These are phyloP conservation scores for Nakaseomyces nivariensis DNA, from an alignment of 1,139 yeast species.

Conservation along the genomic window DNA sequence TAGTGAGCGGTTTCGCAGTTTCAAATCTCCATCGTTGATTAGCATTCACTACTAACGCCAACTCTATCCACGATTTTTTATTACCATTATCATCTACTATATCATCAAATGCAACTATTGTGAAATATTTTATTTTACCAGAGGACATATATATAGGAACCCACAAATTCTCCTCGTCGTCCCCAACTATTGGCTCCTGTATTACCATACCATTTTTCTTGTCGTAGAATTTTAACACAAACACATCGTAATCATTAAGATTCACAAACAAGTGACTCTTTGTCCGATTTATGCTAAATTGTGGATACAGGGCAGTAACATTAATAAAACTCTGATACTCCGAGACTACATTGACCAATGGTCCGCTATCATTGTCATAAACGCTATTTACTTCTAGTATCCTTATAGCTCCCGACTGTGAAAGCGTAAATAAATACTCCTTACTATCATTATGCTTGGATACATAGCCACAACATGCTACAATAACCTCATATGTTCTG, in stretches of 20 bases:
- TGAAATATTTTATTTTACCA: not conserved
- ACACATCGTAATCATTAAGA: not conserved
- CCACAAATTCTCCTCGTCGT: not conserved
- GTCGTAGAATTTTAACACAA: not conserved
- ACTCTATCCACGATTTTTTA: not conserved
- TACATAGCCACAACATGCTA: not conserved
- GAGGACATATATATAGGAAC: not conserved
- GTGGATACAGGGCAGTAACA: not conserved
- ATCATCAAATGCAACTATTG: not conserved
- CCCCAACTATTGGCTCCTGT: not conserved
- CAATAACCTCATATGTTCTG: not conserved
- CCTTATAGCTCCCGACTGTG: not conserved
- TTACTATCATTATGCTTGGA: not conserved
- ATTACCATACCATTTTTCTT: not conserved
- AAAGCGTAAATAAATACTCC: not conserved
- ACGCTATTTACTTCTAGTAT: not conserved
- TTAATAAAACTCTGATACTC: not conserved
- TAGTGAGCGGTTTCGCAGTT: not conserved
- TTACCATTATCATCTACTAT: not conserved
- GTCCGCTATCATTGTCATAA: not conserved
- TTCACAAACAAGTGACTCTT: not conserved
- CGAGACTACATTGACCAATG: not conserved
- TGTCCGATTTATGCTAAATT: not conserved
- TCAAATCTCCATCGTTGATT: not conserved
- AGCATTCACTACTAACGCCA: not conserved